Base-by-base conservation (phyloP, 768 basidiomycete genomes). In the Lactarius deliciosus region DNA sequence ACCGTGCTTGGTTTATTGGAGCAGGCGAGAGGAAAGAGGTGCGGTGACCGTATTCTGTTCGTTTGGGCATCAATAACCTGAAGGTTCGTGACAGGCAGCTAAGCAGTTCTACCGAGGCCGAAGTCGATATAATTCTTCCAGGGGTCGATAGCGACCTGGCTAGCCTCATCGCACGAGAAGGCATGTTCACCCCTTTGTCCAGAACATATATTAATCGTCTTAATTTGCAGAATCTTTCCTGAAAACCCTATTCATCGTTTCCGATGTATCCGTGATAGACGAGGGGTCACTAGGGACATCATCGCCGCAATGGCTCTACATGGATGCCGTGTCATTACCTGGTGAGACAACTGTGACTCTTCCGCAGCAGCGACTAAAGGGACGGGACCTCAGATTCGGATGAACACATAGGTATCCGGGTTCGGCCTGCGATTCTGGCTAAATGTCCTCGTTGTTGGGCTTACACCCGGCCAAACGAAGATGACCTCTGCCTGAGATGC, bases 371-470 rank as follows among this genome's bases (percentile, higher is more conserved):
- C 20, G 36, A 18, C 40, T 56, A 43, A 57, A 40, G 25, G 40
- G n/a, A 41, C 22, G 73, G 18, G 47, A 13, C 6, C 34, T 36
- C 63, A 72, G 75, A 62, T 57, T 63, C 65, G n/a, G 69, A 71
- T 3, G 70, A 72, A 25, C 61, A 67, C 15, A 65, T 87, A 3
- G 77, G 75, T 0, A 77, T 93, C 61, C 81, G 83, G 16, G 79
- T 91, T n/a, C 80, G 81, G 20, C 89, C 91, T 18, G 85, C 92
- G 13, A 77, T 75, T 5, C 67, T 76, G 60, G 73, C 79, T 25
- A 96, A 96, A 75, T 98, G 96, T 74, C 92, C 94, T 28, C 84
- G 96, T 18, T 98, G 96, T 75, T 97, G 96, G 94, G 89, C 86
- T 7, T 89, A 82, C 74, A 87, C 86, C 2, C 81, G 88, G 16